Evolutionary conservation across 352 stramenopile genomes (phyloP).

Genomic region (Globisporangium megalacanthum): DNA sequence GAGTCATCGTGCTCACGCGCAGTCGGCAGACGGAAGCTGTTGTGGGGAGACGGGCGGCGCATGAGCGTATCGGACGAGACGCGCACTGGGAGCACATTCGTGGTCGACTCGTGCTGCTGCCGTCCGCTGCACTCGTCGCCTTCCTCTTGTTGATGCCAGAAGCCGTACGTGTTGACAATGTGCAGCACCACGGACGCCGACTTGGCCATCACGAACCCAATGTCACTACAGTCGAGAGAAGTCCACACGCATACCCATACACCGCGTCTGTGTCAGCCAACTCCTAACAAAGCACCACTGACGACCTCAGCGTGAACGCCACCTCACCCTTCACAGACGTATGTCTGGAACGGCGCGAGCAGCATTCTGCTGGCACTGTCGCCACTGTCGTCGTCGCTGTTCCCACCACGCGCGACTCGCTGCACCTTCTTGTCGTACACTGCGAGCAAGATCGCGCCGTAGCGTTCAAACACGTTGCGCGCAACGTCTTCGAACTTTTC

Average conservation of each 20-base stretch:
- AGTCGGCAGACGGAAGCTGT: conserved; percentile 17
- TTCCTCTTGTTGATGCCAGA: conserved; percentile 23
- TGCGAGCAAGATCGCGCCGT: conserved; percentile 33
- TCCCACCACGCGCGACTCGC: not conserved
- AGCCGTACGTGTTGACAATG: conserved; percentile 54
- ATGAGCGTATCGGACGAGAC: conserved; percentile 37
- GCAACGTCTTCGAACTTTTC: conserved; percentile 49
- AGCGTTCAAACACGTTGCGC: conserved; percentile 51
- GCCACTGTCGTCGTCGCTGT: not conserved
- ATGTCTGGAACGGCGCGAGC: conserved; percentile 35
- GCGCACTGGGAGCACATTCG: conserved; percentile 19
- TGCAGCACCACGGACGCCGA: conserved; percentile 39
- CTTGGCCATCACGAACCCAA: conserved; percentile 59
- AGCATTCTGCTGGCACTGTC: conserved; percentile 14
- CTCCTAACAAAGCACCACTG: not conserved
- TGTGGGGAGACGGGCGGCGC: conserved; percentile 25
- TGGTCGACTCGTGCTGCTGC: conserved; percentile 1
- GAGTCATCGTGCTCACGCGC: conserved; percentile 8
- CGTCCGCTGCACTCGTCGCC: conserved; percentile 3
- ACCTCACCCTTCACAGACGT: conserved; percentile 49
- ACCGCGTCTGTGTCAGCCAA: not conserved
- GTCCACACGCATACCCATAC: not conserved
- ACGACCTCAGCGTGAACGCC: no score
- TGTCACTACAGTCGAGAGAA: conserved; percentile 28
- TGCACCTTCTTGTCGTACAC: conserved; percentile 12